Evolutionary conservation across 2,329 filamentous ascomycete species (phyloP).

Genomic region (Ophiostoma triangulosporum): DNA sequence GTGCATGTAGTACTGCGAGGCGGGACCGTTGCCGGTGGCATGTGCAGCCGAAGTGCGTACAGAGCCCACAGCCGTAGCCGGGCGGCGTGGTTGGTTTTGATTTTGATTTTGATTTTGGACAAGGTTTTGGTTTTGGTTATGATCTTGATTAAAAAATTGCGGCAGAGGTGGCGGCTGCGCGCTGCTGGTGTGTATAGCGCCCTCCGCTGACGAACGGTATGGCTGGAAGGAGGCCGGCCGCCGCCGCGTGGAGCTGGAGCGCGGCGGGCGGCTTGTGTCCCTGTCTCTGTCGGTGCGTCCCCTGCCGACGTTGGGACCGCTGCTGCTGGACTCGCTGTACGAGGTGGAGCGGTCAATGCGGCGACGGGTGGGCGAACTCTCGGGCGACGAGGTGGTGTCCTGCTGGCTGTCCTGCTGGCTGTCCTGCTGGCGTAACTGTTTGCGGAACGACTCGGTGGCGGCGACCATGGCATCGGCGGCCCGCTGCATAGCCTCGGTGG

Average conservation of each 20-base stretch:
- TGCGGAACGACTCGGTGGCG: constrained; percentile 19
- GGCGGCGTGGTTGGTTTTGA: neutral
- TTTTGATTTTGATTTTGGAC: neutral
- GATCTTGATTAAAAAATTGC: too few species aligned
- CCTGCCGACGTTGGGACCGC: neutral
- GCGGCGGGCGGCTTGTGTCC: neutral
- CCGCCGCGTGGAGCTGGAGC: constrained; percentile 1
- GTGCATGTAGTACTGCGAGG: constrained; percentile 3
- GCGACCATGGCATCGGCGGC: constrained; percentile 20
- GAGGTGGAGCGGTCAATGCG: neutral
- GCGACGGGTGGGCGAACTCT: neutral
- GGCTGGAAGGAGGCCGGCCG: constrained; percentile 13
- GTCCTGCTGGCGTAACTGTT: constrained; percentile 14
- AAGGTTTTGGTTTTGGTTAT: neutral
- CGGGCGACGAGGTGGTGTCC: neutral
- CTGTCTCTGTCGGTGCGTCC: neutral
- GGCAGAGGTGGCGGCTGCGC: too few species aligned
- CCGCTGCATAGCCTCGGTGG: constrained; percentile 20
- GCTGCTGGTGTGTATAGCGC: neutral
- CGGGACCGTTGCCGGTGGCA: neutral
- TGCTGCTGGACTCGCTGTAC: neutral
- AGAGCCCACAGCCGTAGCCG: neutral
- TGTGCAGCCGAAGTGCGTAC: neutral
- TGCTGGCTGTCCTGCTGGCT: neutral
- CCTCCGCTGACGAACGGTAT: constrained; percentile 6